phyloP scores from a whole-genome alignment of 1,284 basidiomycete species.

The Afroboletus lepidellus region DNA sequence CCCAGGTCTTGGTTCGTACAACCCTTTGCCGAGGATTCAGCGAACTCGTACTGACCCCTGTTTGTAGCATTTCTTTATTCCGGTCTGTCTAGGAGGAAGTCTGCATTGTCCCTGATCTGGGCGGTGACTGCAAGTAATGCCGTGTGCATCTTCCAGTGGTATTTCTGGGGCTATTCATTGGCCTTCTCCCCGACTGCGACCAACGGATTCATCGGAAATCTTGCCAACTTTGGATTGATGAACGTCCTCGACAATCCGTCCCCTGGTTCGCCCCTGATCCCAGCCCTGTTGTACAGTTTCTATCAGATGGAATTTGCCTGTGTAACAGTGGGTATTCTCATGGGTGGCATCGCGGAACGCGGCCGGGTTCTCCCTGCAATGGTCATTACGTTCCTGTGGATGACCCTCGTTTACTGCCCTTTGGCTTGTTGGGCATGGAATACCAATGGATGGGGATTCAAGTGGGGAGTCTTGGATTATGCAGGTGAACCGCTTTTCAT shows the following conservation, averaged over 20 bases:
- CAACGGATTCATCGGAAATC: constrained; percentile 79
- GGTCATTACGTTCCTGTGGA: constrained; percentile 86
- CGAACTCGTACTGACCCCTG: constrained; percentile 3
- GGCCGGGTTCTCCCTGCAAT: constrained; percentile 86
- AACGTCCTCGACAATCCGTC: constrained; percentile 77
- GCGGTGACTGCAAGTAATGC: constrained; percentile 70
- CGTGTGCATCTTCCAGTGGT: constrained; percentile 89
- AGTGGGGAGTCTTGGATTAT: constrained; percentile 89
- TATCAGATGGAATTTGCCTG: constrained; percentile 90
- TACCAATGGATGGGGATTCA: constrained; percentile 81
- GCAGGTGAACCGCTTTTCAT: constrained; percentile 46
- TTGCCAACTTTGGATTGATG: constrained; percentile 67
- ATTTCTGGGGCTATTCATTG: constrained; percentile 81
- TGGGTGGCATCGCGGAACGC: constrained; percentile 87
- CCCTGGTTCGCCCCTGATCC: constrained; percentile 71
- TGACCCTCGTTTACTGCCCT: constrained; percentile 82
- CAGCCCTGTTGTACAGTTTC: constrained; percentile 76
- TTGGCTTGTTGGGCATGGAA: constrained; percentile 80
- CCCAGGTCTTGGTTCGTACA: constrained; percentile 59
- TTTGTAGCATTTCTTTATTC: constrained; percentile 79
- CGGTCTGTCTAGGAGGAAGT: constrained; percentile 77
- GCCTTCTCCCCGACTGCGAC: constrained; percentile 77
- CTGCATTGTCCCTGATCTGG: constrained; percentile 68
- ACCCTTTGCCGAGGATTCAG: constrained; percentile 11
- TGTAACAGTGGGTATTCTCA: constrained; percentile 72